Percentiles rank a stretch among this genome's conserved stretches.
Evolutionary conservation across 75 land plant species (phyloP).

Genomic region (Selaginella tamariscina): DNA sequence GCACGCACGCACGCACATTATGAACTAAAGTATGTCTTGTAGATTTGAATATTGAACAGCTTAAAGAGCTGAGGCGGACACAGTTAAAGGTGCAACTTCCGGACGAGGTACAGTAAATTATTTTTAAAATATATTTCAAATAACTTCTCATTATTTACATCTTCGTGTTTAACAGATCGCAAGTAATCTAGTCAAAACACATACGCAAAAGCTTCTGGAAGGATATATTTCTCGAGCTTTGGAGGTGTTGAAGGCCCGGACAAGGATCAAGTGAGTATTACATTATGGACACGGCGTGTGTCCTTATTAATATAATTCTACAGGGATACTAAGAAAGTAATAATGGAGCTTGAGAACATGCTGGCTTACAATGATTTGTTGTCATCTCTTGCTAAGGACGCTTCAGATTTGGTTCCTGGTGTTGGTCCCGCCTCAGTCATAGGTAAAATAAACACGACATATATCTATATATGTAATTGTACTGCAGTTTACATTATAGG

Average conservation of each 20-base stretch:
- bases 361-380: slow-evolving; percentile 56
- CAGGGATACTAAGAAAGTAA: slow-evolving; percentile 31
- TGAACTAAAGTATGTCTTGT: background rate
- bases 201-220: slow-evolving; percentile 53
- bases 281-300: no score
- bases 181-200: slow-evolving; percentile 48
- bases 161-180: slow-evolving; percentile 43
- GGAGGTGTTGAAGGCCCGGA: slow-evolving; percentile 48
- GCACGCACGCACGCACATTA: no score
- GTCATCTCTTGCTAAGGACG: slow-evolving; percentile 35
- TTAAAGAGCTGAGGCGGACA: slow-evolving; percentile 40
- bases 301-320: no score
- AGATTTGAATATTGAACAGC: slow-evolving; percentile 48
- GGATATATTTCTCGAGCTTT: slow-evolving; percentile 52
- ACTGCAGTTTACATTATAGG: no score
- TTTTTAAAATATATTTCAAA: background rate
- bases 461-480: no score
- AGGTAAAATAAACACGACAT: no score
- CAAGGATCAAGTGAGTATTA: slow-evolving; percentile 38
- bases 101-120: slow-evolving; percentile 42
- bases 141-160: no score
- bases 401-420: slow-evolving; percentile 47
- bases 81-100: slow-evolving; percentile 56
- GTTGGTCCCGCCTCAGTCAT: slow-evolving; percentile 61
- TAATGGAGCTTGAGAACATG: slow-evolving; percentile 58